Evolutionary conservation across 805 yeast species (phyloP).

Genomic region (Cyberlindnera veronae): DNA sequence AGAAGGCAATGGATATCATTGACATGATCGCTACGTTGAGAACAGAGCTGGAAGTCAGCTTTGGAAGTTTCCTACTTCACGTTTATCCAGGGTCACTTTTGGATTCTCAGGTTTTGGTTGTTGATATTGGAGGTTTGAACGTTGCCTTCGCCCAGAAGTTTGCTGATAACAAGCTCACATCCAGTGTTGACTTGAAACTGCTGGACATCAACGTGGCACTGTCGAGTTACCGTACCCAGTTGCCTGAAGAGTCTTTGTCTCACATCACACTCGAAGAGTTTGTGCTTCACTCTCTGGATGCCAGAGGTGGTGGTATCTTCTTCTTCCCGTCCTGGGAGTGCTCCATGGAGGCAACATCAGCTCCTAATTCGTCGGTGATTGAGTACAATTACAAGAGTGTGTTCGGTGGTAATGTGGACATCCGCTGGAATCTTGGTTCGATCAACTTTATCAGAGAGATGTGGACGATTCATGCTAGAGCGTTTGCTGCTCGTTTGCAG

Average conservation of each 20-base stretch:
- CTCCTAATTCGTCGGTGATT: conserved; percentile 46
- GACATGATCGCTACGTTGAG: conserved; percentile 41
- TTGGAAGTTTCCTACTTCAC: conserved; percentile 56
- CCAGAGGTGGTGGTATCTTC: conserved; percentile 77
- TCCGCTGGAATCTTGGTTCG: conserved; percentile 92
- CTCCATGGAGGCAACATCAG: conserved; percentile 73
- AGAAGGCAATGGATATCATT: conserved; percentile 24
- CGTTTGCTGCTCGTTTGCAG: conserved; percentile 59
- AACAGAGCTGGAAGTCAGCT: conserved; percentile 61
- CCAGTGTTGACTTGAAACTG: conserved; percentile 57
- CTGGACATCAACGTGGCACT: conserved; percentile 65
- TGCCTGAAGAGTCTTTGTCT: conserved; percentile 46
- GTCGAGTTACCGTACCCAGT: conserved; percentile 51
- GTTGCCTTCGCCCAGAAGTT: conserved; percentile 49
- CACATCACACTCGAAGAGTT: conserved; percentile 51
- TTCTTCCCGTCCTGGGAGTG: conserved; percentile 73
- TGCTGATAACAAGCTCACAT: conserved; percentile 37
- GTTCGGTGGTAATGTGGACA: conserved; percentile 87
- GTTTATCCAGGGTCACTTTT: conserved; percentile 80
- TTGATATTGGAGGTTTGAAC: conserved; percentile 51
- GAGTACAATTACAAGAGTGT: conserved; percentile 66
- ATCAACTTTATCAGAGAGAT: conserved; percentile 87
- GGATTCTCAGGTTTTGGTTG: conserved; percentile 71
- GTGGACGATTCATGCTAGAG: conserved; percentile 82
- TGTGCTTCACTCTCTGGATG: conserved; percentile 49